A percentile compares a stretch with the other conserved stretches of the same genome.
Evolutionary conservation across 441 rosid genomes (phyloP).

Genomic region (Euphorbia celastroides): DNA sequence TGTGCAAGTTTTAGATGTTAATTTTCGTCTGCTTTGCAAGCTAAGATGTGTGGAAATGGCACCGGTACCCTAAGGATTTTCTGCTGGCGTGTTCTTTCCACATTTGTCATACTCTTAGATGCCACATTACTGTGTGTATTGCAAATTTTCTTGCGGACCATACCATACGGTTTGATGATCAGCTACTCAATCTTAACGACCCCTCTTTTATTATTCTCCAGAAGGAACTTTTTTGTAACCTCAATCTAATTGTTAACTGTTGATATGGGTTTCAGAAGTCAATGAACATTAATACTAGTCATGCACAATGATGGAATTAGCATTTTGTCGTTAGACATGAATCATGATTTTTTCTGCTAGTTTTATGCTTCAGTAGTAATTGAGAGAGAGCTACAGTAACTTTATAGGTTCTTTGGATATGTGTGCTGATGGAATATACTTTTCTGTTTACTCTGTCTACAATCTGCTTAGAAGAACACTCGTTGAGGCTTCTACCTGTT

Average conservation of each 20-base stretch:
- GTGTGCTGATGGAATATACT: background rate
- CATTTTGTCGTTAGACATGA: background rate
- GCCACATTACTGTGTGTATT: background rate
- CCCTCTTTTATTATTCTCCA: background rate
- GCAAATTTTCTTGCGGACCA: background rate
- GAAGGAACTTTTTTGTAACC: background rate
- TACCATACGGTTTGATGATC: background rate
- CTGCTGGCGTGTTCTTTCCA: background rate
- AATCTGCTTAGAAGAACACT: background rate
- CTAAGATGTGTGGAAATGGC: background rate
- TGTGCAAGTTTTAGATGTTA: background rate
- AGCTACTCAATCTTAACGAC: background rate
- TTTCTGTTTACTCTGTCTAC: background rate
- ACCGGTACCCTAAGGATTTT: background rate
- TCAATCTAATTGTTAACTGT: background rate
- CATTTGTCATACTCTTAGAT: background rate
- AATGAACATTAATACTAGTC: background rate
- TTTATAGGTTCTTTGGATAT: background rate
- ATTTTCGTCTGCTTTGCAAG: background rate
- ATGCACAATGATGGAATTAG: background rate
- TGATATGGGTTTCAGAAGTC: background rate
- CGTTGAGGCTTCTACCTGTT: background rate
- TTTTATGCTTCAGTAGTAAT: background rate
- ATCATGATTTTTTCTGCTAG: slow-evolving; percentile 2
- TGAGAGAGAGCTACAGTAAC: background rate